Evolutionary conservation across 495 filamentous ascomycete species (phyloP).

Genomic region (Daldinia vernicosa): DNA sequence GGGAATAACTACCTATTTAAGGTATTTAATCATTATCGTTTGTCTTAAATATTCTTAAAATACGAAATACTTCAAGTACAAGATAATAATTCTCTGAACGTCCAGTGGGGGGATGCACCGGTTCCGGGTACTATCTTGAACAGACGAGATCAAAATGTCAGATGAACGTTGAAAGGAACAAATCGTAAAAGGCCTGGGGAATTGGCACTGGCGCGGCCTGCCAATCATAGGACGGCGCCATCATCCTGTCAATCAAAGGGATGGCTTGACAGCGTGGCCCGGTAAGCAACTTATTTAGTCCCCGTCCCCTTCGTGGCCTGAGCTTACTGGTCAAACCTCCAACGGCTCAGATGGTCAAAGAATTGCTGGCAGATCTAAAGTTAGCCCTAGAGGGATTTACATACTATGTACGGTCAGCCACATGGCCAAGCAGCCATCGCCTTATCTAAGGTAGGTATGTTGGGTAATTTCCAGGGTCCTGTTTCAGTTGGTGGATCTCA

Average conservation of each 20-base stretch:
- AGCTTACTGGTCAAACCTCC: constrained; percentile 39
- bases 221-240: constrained; percentile 31
- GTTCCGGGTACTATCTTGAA: not conserved
- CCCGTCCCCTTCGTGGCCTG: constrained; percentile 40
- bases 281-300: constrained; percentile 42
- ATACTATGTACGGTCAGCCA: constrained; percentile 43
- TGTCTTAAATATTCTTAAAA: not conserved
- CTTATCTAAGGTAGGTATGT: no score
- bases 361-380: constrained; percentile 39
- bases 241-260: constrained; percentile 33
- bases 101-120: constrained; percentile 17
- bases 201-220: constrained; percentile 14
- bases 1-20: no score
- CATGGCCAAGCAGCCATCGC: constrained; percentile 38
- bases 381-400: constrained; percentile 41
- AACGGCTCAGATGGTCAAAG: constrained; percentile 29
- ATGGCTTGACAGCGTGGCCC: constrained; percentile 46
- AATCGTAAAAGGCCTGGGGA: constrained; percentile 30
- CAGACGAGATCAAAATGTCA: constrained; percentile 21
- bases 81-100: not conserved
- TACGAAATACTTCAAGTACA: not conserved
- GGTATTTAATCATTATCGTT: not conserved
- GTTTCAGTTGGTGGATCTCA: constrained; percentile 35
- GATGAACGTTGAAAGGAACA: constrained; percentile 34
- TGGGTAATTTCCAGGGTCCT: constrained; percentile 43